Percentiles rank a stretch among this genome's conserved stretches.
These are phyloP conservation scores for Blastomyces parvus DNA, from an alignment of 2,329 filamentous ascomycete genomes.

Conservation along the genomic window DNA sequence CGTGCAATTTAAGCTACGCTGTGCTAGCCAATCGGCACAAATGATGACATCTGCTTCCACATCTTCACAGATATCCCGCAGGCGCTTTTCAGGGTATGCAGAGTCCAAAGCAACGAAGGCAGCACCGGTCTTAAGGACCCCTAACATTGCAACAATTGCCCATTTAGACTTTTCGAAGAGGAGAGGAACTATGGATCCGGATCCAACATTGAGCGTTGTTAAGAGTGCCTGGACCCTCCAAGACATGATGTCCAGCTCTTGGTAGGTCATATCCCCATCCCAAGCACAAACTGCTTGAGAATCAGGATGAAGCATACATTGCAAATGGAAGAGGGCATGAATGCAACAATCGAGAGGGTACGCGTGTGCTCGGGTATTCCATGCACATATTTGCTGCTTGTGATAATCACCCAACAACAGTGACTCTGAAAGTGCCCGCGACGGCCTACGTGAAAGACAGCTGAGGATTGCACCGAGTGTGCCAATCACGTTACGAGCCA, in stretches of 20 bases:
- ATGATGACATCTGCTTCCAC: slow-evolving; percentile 9
- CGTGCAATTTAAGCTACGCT: not conserved
- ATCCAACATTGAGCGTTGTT: not conserved
- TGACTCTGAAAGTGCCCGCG: not conserved
- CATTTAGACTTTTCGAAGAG: slow-evolving; percentile 15
- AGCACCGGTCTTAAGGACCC: slow-evolving; percentile 10
- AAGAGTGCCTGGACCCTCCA: not conserved
- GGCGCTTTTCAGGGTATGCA: slow-evolving; percentile 9
- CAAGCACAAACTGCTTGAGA: slow-evolving; percentile 1
- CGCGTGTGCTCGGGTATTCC: not conserved
- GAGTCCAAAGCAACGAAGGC: slow-evolving; percentile 10
- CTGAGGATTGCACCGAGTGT: slow-evolving; percentile 1
- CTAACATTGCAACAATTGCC: slow-evolving; percentile 12
- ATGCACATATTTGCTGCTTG: not conserved
- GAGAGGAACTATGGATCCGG: slow-evolving; percentile 8
- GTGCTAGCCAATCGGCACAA: not conserved
- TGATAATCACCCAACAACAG: not conserved
- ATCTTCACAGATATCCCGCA: slow-evolving; percentile 2
- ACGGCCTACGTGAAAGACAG: not conserved
- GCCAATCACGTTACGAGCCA: not conserved
- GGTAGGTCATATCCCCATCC: slow-evolving; percentile 4
- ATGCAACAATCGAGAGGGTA: not conserved
- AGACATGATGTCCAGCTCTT: slow-evolving; percentile 16
- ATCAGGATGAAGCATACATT: not conserved
- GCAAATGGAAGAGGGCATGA: not conserved